Percentiles rank a stretch among this genome's conserved stretches.
Conservation (phyloP, 1,139 yeast genomes). For the Waltiozyma sp. region DNA sequence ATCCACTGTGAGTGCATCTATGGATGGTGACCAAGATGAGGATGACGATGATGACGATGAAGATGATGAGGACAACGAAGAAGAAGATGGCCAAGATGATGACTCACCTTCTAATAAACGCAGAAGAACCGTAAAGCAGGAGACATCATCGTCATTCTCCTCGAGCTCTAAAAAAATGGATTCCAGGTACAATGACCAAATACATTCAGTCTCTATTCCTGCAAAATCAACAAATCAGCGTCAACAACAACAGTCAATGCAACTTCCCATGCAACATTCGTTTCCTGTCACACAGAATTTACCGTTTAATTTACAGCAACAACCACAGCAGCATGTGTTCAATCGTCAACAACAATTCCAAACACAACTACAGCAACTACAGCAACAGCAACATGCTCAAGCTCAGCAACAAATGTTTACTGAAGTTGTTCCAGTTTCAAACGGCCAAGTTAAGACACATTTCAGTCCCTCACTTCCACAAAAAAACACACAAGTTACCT, state of each 20-base stretch:
- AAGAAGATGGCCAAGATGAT: constrained; percentile 10
- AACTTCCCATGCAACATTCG: not conserved
- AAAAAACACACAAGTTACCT: not conserved
- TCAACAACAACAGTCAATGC: constrained; percentile 2
- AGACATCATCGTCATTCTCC: constrained; percentile 7
- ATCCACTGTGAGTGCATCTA: constrained; percentile 11
- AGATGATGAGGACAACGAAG: constrained; percentile 18
- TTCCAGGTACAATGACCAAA: too few species aligned
- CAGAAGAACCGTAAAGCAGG: constrained; percentile 3
- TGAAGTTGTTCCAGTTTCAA: constrained; percentile 5
- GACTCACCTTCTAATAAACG: constrained; percentile 8
- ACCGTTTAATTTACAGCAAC: not conserved
- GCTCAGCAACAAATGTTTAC: not conserved
- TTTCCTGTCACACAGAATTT: not conserved
- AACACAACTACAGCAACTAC: constrained; percentile 6
- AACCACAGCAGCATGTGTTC: not conserved
- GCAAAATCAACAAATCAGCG: constrained; percentile 4
- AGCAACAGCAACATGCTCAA: constrained; percentile 2
- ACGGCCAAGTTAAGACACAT: not conserved
- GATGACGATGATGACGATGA: constrained; percentile 19
- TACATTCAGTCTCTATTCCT: too few species aligned
- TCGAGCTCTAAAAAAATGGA: not conserved
- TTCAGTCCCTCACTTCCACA: not conserved
- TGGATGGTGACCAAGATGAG: constrained; percentile 15
- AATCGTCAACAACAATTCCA: constrained; percentile 3